Evolutionary conservation across 2,329 filamentous ascomycete species (phyloP).

Genomic region (Geosmithia flava): DNA sequence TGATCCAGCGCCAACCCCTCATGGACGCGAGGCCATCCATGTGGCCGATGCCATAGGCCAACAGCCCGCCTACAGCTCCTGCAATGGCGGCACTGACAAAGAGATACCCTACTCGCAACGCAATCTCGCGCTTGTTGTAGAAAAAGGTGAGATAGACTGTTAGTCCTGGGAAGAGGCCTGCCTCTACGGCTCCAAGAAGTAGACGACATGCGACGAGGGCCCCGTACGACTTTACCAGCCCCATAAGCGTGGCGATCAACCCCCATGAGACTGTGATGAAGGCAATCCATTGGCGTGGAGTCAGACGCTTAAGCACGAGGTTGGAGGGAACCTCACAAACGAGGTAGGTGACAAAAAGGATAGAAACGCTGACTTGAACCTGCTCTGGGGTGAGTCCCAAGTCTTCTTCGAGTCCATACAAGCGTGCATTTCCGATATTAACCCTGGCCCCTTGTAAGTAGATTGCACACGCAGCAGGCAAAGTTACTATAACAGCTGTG

Average conservation of each 20-base stretch:
- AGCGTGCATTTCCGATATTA: constrained; percentile 60
- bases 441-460: constrained; percentile 20
- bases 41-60: constrained; percentile 62
- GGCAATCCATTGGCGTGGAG: constrained; percentile 49
- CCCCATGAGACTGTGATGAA: constrained; percentile 56
- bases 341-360: constrained; percentile 55
- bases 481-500: background rate
- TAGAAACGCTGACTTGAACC: constrained; percentile 56
- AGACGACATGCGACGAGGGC: constrained; percentile 56
- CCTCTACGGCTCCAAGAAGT: constrained; percentile 56
- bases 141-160: constrained; percentile 63
- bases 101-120: constrained; percentile 59
- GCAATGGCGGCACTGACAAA: constrained; percentile 61
- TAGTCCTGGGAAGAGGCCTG: constrained; percentile 57
- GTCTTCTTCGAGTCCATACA: constrained; percentile 54
- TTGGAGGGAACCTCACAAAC: constrained; percentile 54
- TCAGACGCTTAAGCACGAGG: constrained; percentile 49
- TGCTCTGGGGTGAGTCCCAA: constrained; percentile 47
- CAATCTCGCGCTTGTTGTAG: constrained; percentile 63
- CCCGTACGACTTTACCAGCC: constrained; percentile 52
- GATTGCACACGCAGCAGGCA: background rate
- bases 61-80: constrained; percentile 58
- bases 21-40: constrained; percentile 56
- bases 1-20: constrained; percentile 60
- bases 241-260: constrained; percentile 56